Conservation (phyloP, 2,329 filamentous ascomycete species). For the Didymella glomerata region DNA sequence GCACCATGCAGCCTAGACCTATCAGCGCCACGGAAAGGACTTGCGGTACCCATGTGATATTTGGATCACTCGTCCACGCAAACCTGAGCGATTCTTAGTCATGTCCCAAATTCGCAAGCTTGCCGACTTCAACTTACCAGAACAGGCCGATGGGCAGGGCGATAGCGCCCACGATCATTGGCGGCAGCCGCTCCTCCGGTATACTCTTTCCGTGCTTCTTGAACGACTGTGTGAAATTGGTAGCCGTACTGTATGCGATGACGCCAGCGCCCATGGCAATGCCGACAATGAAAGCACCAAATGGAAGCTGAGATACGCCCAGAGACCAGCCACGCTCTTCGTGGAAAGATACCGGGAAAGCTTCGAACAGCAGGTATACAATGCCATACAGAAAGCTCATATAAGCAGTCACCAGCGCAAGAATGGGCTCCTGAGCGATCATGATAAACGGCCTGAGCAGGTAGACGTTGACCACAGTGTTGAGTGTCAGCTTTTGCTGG, state of each 20-base stretch:
- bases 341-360: conserved; percentile 71
- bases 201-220: conserved; percentile 58
- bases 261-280: conserved; percentile 59
- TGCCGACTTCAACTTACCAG: conserved; percentile 43
- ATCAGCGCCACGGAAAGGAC: conserved; percentile 66
- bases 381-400: conserved; percentile 74
- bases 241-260: conserved; percentile 46
- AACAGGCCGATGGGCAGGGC: conserved; percentile 68
- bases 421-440: conserved; percentile 55
- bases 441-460: conserved; percentile 73
- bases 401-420: conserved; percentile 67
- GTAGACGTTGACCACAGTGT: conserved; percentile 71
- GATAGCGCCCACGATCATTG: conserved; percentile 70
- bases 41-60: conserved; percentile 65
- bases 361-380: conserved; percentile 61
- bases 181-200: conserved; percentile 68
- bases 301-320: conserved; percentile 68
- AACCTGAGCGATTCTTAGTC: conserved; percentile 44
- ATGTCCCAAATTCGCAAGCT: background rate
- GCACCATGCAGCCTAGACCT: conserved; percentile 78
- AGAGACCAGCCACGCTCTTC: conserved; percentile 71
- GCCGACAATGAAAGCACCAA: conserved; percentile 70
- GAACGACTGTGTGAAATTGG: conserved; percentile 45
- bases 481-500: conserved; percentile 68
- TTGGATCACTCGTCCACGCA: conserved; percentile 62